phyloP scores from a whole-genome alignment of 495 filamentous ascomycete species.

The Copromyces sp. region DNA sequence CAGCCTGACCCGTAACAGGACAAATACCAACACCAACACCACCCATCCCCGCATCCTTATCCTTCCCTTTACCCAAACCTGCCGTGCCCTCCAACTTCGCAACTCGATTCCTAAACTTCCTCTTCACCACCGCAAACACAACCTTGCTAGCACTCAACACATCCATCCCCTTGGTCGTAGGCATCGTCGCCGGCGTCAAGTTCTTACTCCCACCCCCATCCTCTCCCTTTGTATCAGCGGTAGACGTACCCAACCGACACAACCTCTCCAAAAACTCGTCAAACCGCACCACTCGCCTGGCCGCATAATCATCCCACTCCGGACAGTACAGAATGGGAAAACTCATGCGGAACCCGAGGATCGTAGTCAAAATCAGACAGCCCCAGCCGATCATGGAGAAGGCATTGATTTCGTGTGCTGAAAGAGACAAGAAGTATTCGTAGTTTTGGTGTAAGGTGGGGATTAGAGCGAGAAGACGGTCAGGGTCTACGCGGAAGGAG shows the following conservation, averaged over 20 bases:
- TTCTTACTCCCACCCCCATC: not conserved
- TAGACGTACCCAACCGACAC: conserved; percentile 5
- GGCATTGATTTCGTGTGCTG: conserved; percentile 14
- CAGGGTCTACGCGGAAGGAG: conserved; percentile 8
- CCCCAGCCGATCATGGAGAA: conserved; percentile 27
- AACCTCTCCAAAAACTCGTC: conserved; percentile 21
- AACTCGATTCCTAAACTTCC: conserved; percentile 28
- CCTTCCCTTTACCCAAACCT: too few relatives aligned
- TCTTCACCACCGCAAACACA: conserved; percentile 28
- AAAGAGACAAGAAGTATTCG: conserved; percentile 19
- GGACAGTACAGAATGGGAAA: conserved; percentile 28
- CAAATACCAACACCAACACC: not conserved
- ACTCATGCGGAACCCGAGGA: conserved; percentile 32
- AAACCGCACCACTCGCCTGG: conserved; percentile 21
- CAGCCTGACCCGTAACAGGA: not conserved
- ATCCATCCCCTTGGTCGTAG: conserved; percentile 17
- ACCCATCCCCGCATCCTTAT: not conserved
- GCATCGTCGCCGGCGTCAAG: not conserved
- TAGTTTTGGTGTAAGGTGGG: conserved; percentile 16
- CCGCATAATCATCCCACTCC: conserved; percentile 27
- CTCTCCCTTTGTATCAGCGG: not conserved
- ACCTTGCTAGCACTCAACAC: conserved; percentile 27
- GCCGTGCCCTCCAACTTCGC: conserved; percentile 21
- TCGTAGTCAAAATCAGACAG: conserved; percentile 24
- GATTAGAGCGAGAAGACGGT: conserved; percentile 4